Evolutionary conservation across 2,329 filamentous ascomycete species (phyloP).

Genomic region (Aureobasidium melanogenum): DNA sequence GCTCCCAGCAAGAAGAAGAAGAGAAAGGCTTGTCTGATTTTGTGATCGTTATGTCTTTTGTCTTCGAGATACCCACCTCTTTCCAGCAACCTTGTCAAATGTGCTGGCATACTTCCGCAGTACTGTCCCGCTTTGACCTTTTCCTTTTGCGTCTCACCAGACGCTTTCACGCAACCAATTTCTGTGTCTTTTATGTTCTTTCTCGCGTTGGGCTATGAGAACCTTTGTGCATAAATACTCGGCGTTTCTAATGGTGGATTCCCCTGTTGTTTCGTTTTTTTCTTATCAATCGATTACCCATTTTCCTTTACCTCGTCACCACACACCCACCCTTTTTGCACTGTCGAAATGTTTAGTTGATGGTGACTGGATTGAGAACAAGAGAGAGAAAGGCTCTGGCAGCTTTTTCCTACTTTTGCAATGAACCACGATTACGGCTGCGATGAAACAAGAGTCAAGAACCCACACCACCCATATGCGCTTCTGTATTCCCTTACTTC

Average conservation of each 20-base stretch:
- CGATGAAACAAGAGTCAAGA: neutral
- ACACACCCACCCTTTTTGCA: neutral
- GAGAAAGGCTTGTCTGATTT: conserved; percentile 73
- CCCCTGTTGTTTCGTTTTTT: neutral
- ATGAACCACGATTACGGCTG: neutral
- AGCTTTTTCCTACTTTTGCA: neutral
- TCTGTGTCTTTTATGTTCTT: neutral
- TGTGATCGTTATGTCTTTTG: conserved; percentile 37
- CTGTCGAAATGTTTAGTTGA: neutral
- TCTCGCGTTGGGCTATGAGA: neutral
- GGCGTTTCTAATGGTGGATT: conserved; percentile 5
- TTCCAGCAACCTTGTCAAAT: neutral
- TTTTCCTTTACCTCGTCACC: conserved; percentile 61
- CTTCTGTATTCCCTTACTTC: neutral
- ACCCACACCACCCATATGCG: neutral
- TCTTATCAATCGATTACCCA: conserved; percentile 20
- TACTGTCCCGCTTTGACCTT: neutral
- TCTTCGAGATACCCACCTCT: neutral
- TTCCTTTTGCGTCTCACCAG: neutral
- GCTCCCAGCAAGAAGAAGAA: conserved; percentile 55
- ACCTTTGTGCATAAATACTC: conserved; percentile 1
- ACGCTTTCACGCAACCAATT: neutral
- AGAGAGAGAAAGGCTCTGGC: conserved; percentile 1
- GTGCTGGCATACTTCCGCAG: neutral
- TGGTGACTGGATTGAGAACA: neutral